Evolutionary conservation across 108 stramenopile genomes (phyloP).

Genomic region (Mayamaea pseudoterrestris): DNA sequence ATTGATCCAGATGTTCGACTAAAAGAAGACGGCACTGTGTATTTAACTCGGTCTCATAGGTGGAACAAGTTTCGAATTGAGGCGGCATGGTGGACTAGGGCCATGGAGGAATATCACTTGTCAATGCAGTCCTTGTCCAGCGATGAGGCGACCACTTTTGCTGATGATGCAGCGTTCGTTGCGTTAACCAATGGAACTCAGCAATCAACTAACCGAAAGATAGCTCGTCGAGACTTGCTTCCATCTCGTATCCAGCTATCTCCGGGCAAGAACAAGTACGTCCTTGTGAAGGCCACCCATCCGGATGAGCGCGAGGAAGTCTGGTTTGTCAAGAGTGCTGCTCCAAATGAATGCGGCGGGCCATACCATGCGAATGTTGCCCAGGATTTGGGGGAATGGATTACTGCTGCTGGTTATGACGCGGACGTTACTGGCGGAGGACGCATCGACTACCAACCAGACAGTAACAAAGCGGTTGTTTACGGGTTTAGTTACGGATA

Average conservation of each 20-base stretch:
- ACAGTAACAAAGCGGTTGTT: slow-evolving; percentile 11
- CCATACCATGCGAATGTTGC: slow-evolving; percentile 70
- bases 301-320: too few species aligned
- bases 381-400: slow-evolving; percentile 31
- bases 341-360: slow-evolving; percentile 54
- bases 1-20: slow-evolving; percentile 21
- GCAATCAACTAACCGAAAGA: not conserved
- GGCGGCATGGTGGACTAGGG: slow-evolving; percentile 55
- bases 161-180: not conserved
- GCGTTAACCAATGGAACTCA: not conserved
- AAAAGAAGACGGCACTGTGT: slow-evolving; percentile 10
- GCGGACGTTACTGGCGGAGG: slow-evolving; percentile 54
- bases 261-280: slow-evolving; percentile 56
- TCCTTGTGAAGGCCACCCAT: slow-evolving; percentile 26
- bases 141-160: not conserved
- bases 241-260: slow-evolving; percentile 42
- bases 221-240: slow-evolving; percentile 8
- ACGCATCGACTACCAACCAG: slow-evolving; percentile 36
- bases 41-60: slow-evolving; percentile 17
- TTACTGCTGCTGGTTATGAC: slow-evolving; percentile 23
- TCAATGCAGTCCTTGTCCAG: too few species aligned
- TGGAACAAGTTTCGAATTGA: slow-evolving; percentile 44
- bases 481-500: slow-evolving; percentile 63
- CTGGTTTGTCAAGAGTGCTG: slow-evolving; percentile 63
- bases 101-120: slow-evolving; percentile 24